Conservation (phyloP, 139 green algal species). For the Deuterostichococcus epilithicus region DNA sequence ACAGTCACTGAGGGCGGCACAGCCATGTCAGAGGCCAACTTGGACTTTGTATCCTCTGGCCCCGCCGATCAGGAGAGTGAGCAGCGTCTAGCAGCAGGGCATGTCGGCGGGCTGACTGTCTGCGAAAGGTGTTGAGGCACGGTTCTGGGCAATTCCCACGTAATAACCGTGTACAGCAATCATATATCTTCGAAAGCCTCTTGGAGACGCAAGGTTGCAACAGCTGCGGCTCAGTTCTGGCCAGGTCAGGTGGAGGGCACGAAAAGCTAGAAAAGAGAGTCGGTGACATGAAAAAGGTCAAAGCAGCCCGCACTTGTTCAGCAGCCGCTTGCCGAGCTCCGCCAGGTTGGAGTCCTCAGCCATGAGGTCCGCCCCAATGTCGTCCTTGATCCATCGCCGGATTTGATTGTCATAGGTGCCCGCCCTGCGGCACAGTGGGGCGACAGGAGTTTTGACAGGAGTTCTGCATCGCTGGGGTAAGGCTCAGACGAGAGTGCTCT, state of each 20-base stretch:
- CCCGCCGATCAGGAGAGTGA: too few relatives aligned
- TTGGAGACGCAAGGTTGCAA: background rate
- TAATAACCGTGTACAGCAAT: background rate
- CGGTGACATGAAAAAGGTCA: background rate
- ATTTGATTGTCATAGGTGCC: conserved; percentile 81
- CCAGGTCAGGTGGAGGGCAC: background rate
- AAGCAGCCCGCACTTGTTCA: conserved; percentile 10
- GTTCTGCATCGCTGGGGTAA: too few relatives aligned
- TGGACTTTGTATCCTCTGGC: background rate
- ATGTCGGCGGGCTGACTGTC: background rate
- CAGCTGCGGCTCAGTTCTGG: background rate
- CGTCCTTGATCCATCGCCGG: conserved; percentile 58
- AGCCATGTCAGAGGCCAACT: background rate
- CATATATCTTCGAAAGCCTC: background rate
- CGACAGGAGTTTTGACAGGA: background rate
- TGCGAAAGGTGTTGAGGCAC: too few relatives aligned
- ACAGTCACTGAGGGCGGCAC: background rate
- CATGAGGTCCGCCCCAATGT: conserved; percentile 31
- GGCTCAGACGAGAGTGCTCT: too few relatives aligned
- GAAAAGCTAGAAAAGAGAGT: background rate
- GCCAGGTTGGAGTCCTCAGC: conserved; percentile 44
- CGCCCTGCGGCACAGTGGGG: conserved; percentile 22
- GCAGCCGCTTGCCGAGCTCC: conserved; percentile 32
- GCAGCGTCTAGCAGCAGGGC: background rate
- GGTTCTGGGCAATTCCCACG: too few relatives aligned